A percentile compares a stretch with the other conserved stretches of the same genome.
Evolutionary conservation across 495 filamentous ascomycete species (phyloP).

Genomic region (Aspergillus haitiensis): DNA sequence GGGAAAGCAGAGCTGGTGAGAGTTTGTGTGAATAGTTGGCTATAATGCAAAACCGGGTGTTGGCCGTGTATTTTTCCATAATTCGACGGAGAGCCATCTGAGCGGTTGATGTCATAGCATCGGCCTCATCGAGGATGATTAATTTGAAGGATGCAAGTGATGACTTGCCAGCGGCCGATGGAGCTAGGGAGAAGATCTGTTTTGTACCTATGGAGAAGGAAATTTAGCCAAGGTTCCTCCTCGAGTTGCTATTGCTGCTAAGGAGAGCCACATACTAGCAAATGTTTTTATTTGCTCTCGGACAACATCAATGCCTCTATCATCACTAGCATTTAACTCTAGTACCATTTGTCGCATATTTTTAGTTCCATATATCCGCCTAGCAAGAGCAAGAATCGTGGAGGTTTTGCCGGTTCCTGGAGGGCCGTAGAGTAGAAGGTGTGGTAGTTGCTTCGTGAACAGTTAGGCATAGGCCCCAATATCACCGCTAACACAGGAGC

Average conservation of each 20-base stretch:
- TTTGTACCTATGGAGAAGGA: constrained; percentile 61
- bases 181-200: constrained; percentile 62
- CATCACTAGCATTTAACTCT: constrained; percentile 94
- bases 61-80: constrained; percentile 99
- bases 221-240: constrained; percentile 39
- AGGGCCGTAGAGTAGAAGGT: constrained; percentile 96
- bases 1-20: constrained; percentile 86
- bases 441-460: constrained; percentile 67
- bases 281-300: constrained; percentile 99
- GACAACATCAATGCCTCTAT: constrained; percentile 97
- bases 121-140: constrained; percentile 96
- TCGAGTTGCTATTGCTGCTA: not conserved
- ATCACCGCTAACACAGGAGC: not conserved
- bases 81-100: constrained; percentile 97
- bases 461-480: constrained; percentile 11
- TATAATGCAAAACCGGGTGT: constrained; percentile 97
- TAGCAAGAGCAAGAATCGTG: constrained; percentile 86
- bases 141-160: constrained; percentile 81
- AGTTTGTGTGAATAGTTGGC: constrained; percentile 99
- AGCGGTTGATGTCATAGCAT: constrained; percentile 95
- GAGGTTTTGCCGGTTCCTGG: constrained; percentile 97
- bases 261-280: constrained; percentile 58
- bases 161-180: constrained; percentile 46
- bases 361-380: constrained; percentile 85
- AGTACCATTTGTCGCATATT: constrained; percentile 98